Percentiles rank a stretch among this genome's conserved stretches.
These are phyloP conservation scores for Marasmius sp. DNA, from an alignment of 1,284 basidiomycete genomes.

Conservation along the genomic window DNA sequence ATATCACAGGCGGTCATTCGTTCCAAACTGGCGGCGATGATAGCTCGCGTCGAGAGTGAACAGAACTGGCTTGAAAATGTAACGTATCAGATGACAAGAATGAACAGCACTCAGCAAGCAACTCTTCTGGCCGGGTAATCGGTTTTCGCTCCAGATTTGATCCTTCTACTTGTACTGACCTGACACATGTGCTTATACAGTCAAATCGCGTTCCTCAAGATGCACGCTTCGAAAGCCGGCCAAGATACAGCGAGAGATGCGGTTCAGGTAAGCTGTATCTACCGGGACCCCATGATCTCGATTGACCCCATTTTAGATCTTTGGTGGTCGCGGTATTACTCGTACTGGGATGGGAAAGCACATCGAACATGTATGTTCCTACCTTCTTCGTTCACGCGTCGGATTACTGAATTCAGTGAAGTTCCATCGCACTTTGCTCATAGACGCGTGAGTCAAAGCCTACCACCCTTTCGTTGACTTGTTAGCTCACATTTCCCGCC, in stretches of 20 bases:
- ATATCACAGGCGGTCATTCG: slow-evolving; percentile 80
- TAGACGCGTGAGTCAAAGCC: slow-evolving; percentile 43
- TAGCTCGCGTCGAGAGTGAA: slow-evolving; percentile 70
- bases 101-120: slow-evolving; percentile 45
- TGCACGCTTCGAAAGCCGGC: slow-evolving; percentile 52
- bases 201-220: slow-evolving; percentile 71
- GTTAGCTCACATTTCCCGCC: slow-evolving; percentile 3
- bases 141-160: not conserved
- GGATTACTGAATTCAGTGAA: slow-evolving; percentile 19
- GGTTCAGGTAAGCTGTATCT: slow-evolving; percentile 36
- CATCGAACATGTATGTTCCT: slow-evolving; percentile 56
- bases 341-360: slow-evolving; percentile 66
- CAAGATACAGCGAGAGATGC: slow-evolving; percentile 68
- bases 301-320: slow-evolving; percentile 45
- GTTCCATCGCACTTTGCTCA: slow-evolving; percentile 62
- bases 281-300: not conserved
- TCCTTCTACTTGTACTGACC: slow-evolving; percentile 4
- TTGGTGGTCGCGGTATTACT: slow-evolving; percentile 68
- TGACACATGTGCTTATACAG: slow-evolving; percentile 28
- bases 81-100: slow-evolving; percentile 81
- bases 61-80: slow-evolving; percentile 81
- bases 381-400: slow-evolving; percentile 11
- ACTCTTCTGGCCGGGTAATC: slow-evolving; percentile 46
- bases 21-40: slow-evolving; percentile 76
- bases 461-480: not conserved